These are phyloP conservation scores for Naganishia vaughanmartiniae DNA, from an alignment of 768 basidiomycete species.

Conservation along the genomic window DNA sequence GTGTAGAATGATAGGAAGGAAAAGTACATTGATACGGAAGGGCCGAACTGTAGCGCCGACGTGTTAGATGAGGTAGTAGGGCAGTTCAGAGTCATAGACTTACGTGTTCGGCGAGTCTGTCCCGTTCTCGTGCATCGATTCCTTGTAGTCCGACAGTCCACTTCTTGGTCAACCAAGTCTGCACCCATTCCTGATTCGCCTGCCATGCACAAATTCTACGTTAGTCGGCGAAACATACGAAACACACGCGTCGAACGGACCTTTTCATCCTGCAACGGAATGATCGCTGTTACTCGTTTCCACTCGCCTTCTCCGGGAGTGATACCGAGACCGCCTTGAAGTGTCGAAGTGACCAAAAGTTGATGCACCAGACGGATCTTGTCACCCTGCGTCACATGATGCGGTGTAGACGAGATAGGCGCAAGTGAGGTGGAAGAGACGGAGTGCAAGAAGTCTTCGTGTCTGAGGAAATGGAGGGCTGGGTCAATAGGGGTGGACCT, in stretches of 20 bases:
- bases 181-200: constrained; percentile 34
- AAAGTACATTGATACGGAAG: constrained; percentile 74
- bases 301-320: constrained; percentile 69
- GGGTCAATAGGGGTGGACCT: background rate
- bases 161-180: constrained; percentile 64
- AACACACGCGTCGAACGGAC: constrained; percentile 33
- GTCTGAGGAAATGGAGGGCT: constrained; percentile 45
- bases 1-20: constrained; percentile 83
- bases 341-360: constrained; percentile 55
- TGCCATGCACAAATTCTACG: background rate
- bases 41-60: constrained; percentile 62
- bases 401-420: constrained; percentile 59
- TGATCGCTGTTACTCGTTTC: constrained; percentile 75
- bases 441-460: constrained; percentile 73
- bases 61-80: background rate
- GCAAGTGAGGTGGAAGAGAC: constrained; percentile 51
- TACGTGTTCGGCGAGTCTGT: constrained; percentile 73
- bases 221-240: background rate
- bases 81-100: background rate
- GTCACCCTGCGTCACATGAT: constrained; percentile 53
- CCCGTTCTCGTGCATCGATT: constrained; percentile 57
- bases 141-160: constrained; percentile 57
- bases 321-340: constrained; percentile 83
- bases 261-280: constrained; percentile 76
- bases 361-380: constrained; percentile 43